Base-by-base conservation (phyloP, 2,329 filamentous ascomycete species). In the Mycosphaerella sp. region DNA sequence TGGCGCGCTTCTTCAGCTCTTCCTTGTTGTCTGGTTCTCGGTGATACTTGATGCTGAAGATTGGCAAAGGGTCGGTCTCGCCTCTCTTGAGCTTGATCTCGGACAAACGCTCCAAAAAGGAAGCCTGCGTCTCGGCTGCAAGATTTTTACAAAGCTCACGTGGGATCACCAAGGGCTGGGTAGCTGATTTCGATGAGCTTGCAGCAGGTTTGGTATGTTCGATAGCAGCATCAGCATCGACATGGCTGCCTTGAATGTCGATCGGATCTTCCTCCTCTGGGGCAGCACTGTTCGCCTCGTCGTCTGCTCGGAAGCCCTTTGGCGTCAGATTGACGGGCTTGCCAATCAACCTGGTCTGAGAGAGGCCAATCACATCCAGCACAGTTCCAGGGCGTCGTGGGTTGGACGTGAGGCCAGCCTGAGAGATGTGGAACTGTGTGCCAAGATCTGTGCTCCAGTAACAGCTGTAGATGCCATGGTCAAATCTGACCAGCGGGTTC, bases 401-500 rank as follows among this genome's bases (percentile, higher is more conserved):
- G 61, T 49, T 69, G 59, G 6, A 65, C 55, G 37, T 68, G 55
- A 35, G 63, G 59, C 55, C 76, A 70, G 55, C 75, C 25, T 60
- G 55, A 17, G 78, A 13, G 70, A 70, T 1, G 76, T 77, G 64
- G 62, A 96, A 85, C 37, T 95, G 79, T 0, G 89, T 95, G 32
- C 91, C 91, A 39, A 95, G 80, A 53, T 89, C 85, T 55, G 87
- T 82, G 9, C 81, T 79, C 91, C 91, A 97, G 41, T 81, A 73
- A 58, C 89, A 91, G 57, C 81, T 82, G 65, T 90, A 93, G 17
- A 94, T 73, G 55, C 84, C 80, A 27, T 86, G 86, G 52, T 85
- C 79, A 70, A 94, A 94, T 17, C 86, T 85, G 53, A 95, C 77
- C 25, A 95, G 73, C 0, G 91, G 91, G 43, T 86, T 85, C 2